Evolutionary conservation across 2,329 filamentous ascomycete species (phyloP), one percentile per base, ranked within the genome.

Genomic region (Alternaria sp.): DNA sequence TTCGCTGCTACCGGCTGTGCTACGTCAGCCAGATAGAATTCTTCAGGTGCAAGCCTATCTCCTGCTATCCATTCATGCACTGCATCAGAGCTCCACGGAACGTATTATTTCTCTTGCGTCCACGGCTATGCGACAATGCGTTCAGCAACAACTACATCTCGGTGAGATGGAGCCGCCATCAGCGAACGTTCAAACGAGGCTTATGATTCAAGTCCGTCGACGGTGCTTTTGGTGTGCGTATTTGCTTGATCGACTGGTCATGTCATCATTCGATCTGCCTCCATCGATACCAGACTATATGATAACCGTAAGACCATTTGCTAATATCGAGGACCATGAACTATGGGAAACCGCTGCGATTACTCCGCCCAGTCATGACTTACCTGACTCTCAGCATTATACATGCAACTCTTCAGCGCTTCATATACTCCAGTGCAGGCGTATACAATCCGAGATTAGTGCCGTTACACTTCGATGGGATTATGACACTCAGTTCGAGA

Each of bases 161-260:
- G 46, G 48, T 14, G 67, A 68, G 41, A 60, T 55, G 10, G 67
- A 70, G 40, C 61, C 63, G 16, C 32, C 38, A 30, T 50, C 65
- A 3, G 36, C 36, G 2, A 48, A 59, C 25, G 28, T 54, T 12
- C 27, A 57, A 1, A 54, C 45, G 3, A 58, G 57, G 8, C 57
- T 67, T 5, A 12, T 30, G 4, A 63, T 60, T 27, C 67, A 68
- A 51, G 46, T 69, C 32, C 52, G 66, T 20, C 63, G 66, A 12
- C 66, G 66, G 25, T 64, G 65, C 27, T 69, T 67, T 25, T 69
- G 66, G 66, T 69, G 65, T 48, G 65, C 66, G 5, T 69, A 69
- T 43, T 50, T 64, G 25, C 59, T 69, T 10, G 66, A 69, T 59
- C 62, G 66, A 11, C 48, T 67, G 11, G 63, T 69, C 44, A 63